Evolutionary conservation across 2,329 filamentous ascomycete species (phyloP), one percentile per base, ranked within the genome.

Genomic region (Allantophomopsis cytisporea): DNA sequence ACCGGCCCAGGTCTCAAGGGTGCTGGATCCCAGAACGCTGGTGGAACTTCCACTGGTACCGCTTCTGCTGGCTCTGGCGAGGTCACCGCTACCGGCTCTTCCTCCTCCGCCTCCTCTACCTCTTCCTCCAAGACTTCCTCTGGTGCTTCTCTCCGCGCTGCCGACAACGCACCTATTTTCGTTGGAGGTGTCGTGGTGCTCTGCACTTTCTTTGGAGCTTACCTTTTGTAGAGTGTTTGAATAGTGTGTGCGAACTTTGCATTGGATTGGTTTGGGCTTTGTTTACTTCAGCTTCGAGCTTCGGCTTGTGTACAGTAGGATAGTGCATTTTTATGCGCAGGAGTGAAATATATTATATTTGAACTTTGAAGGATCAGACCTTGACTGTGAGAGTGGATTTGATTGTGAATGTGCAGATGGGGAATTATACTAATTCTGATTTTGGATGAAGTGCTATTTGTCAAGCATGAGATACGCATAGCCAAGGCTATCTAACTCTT

Each of bases 1-100:
- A 51, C 44, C 14, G 65, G 63, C 2, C 62, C 62, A 23, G 41
- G 41, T 39, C 39, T 43, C 66, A 67, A 41, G 45, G 44, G 38
- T 43, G 47, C 39, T 44, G 39, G 42, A 47, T 48, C 30, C 40
- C 47, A 33, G 37, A 48, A 45, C 35, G 36, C 45, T 31, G 40
- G 33, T 31, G 40, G 33, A 12, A 36, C 31, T 17, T 35, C 31
- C 14, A 42, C 40, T 35, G 52, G 53, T 23, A 54, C 48, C 20
- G 51, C 50, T 4, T 48, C 47, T 21, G 37, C 50, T 11, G 49
- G 50, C 10, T 48, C 45, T 31, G 51, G 53, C 40, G 41, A 48
- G 4, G 48, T 45, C 7, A 46, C 49, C 13, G 45, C 18, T 14
- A 36, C 35, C 13, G 15, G 14, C 15, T 8, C 35, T 14, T 20